A percentile compares a stretch with the other conserved stretches of the same genome.
Conservation (phyloP, 208 protist species). For the Balamuthia mandrillaris region DNA sequence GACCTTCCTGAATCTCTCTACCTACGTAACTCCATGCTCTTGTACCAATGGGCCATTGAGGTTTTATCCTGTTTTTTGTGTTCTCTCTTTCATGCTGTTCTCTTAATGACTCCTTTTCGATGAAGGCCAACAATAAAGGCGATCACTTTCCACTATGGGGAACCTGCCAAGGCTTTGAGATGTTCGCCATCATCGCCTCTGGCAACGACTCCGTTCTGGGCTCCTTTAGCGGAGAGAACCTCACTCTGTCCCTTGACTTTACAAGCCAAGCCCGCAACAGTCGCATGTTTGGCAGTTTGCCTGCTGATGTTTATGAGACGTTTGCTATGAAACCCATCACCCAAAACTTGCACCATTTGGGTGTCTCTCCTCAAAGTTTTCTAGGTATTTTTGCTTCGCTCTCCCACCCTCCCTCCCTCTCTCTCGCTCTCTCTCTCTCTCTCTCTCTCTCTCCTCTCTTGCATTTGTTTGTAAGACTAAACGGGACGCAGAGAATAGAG, state of each 20-base stretch:
- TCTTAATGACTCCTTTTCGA: background rate
- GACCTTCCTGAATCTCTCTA: background rate
- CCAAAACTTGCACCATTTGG: conserved; percentile 59
- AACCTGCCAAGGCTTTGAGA: conserved; percentile 52
- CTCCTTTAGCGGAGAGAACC: background rate
- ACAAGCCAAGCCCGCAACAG: background rate
- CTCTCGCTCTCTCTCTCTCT: background rate
- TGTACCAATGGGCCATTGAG: conserved; percentile 10
- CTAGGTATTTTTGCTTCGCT: background rate
- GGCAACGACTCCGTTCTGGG: conserved; percentile 19
- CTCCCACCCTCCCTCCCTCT: background rate
- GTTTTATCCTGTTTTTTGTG: background rate
- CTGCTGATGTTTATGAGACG: background rate
- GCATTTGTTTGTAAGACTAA: background rate
- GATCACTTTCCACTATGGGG: conserved; percentile 4
- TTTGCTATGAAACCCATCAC: conserved; percentile 30
- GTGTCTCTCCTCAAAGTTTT: conserved; percentile 39
- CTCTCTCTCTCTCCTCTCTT: background rate
- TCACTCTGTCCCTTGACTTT: background rate
- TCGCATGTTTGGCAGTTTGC: background rate
- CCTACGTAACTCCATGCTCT: background rate
- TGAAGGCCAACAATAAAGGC: background rate
- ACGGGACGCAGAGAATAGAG: background rate
- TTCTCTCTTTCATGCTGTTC: background rate
- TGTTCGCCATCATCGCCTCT: conserved; percentile 26